Base-by-base conservation (phyloP, 2,329 filamentous ascomycete genomes). In the Apiospora pterosperma region DNA sequence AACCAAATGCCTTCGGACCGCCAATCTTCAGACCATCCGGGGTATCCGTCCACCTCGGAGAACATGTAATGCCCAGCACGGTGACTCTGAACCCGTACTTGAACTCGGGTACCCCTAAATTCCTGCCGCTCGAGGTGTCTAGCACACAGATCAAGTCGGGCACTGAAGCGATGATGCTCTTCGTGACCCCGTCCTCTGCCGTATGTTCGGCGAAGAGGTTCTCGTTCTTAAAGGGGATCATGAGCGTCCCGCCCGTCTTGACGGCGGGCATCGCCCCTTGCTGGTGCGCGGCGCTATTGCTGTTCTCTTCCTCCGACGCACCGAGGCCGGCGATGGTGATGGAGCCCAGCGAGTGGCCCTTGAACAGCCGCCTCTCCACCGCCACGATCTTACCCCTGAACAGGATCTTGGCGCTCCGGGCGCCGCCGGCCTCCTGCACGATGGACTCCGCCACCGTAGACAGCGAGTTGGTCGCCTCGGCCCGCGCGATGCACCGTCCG, bases 161-260 rank as follows among this genome's bases (percentile, higher is more conserved):
- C 0, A 86, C 84, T 2, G 82, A 80, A 3, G 82, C 81, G 2
- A 87, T 70, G 0, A 69, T 63, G 48, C 3, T 55, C 65, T 67
- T 70, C 63, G 81, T 80, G 21, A 76, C 72, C 3, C 73, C 70
- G 5, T 73, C 69, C 14, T 69, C 70, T 3, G 72, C 66, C 0
- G 78, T 68, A 44, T 69, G 74, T 39, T 80, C 72, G 0, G 84
- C 88, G 14, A 83, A 84, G 44, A 91, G 88, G 70, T 90, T 91
- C 70, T 91, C 88, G 73, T 91, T 91, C 76, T 90, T 90, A 79
- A 91, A 90, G 0, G 88, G 88, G 42, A 91, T 87, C 69, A 84
- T 86, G 70, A 90, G 75, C 59, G 75, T 69, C 0, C 58, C 58
- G 8, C 58, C 58, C 6, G 16, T 39, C 34, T 36, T 39, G 34